phyloP scores from a whole-genome alignment of 495 filamentous ascomycete species.

The Podospora fimiseda region DNA sequence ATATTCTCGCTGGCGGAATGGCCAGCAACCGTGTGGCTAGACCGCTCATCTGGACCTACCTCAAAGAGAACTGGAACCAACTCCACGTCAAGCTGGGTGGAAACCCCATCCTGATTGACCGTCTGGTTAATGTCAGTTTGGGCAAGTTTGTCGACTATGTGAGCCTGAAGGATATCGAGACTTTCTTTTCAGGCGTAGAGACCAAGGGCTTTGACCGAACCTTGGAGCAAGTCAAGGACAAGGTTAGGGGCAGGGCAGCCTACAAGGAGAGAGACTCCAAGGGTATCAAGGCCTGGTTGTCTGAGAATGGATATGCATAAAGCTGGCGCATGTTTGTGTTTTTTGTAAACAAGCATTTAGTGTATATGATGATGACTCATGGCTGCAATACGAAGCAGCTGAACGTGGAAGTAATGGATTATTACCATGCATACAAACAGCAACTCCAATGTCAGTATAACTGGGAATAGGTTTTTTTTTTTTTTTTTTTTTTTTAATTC shows the following conservation, averaged over 20 bases:
- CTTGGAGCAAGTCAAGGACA: conserved; percentile 71
- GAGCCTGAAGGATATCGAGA: conserved; percentile 67
- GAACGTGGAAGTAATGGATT: too few species aligned
- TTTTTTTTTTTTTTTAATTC: too few species aligned
- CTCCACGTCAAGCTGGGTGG: conserved; percentile 59
- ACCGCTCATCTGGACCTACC: conserved; percentile 70
- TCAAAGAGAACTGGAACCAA: conserved; percentile 69
- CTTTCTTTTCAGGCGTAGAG: conserved; percentile 79
- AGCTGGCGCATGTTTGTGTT: not conserved
- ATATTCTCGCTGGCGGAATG: conserved; percentile 67
- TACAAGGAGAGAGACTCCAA: conserved; percentile 70
- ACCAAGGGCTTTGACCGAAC: conserved; percentile 74
- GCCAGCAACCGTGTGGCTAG: conserved; percentile 65
- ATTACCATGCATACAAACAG: too few species aligned
- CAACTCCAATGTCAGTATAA: too few species aligned
- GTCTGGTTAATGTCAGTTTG: conserved; percentile 72
- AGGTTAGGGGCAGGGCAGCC: conserved; percentile 65
- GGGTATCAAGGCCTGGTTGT: conserved; percentile 50
- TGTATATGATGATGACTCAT: not conserved
- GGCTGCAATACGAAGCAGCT: too few species aligned
- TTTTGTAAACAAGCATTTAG: not conserved
- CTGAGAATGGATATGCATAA: conserved; percentile 23
- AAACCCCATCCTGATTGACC: conserved; percentile 82
- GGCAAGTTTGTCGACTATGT: conserved; percentile 66
- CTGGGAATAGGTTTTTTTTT: too few species aligned